Percentiles rank a stretch among this genome's conserved stretches.
Evolutionary conservation across 768 basidiomycete species (phyloP).

Genomic region (Ramaria sp.): DNA sequence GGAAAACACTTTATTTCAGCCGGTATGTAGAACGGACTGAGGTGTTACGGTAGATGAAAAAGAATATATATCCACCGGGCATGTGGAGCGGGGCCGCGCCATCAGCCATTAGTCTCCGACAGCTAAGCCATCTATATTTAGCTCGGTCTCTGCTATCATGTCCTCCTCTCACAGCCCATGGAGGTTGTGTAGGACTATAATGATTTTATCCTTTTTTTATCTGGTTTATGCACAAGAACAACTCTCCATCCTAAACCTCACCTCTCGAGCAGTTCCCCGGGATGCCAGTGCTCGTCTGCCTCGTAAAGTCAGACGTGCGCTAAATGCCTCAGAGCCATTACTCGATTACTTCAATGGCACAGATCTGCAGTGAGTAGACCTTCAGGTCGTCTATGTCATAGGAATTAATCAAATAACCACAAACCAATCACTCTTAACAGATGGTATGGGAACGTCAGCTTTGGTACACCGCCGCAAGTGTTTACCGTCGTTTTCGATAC

Average conservation of each 20-base stretch:
- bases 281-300: neutral
- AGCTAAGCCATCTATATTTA: too few species aligned
- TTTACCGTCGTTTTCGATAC: slow-evolving; percentile 17
- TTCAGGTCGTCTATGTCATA: too few species aligned
- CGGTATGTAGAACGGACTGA: too few species aligned
- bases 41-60: too few species aligned
- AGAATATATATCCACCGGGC: too few species aligned
- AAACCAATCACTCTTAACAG: too few species aligned
- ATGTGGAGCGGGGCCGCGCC: too few species aligned
- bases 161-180: neutral
- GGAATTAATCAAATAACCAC: too few species aligned
- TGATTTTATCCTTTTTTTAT: neutral
- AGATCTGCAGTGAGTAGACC: slow-evolving; percentile 36
- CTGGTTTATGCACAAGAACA: neutral
- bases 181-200: neutral
- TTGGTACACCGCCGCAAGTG: slow-evolving; percentile 16
- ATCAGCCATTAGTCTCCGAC: too few species aligned
- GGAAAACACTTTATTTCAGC: too few species aligned
- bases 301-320: neutral
- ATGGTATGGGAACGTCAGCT: slow-evolving; percentile 39
- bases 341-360: slow-evolving; percentile 39
- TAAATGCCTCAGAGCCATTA: neutral
- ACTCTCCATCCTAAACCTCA: neutral
- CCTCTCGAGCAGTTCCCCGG: neutral
- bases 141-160: too few species aligned